These are phyloP conservation scores for Trametes villosa DNA, from an alignment of 768 basidiomycete genomes.

Conservation along the genomic window DNA sequence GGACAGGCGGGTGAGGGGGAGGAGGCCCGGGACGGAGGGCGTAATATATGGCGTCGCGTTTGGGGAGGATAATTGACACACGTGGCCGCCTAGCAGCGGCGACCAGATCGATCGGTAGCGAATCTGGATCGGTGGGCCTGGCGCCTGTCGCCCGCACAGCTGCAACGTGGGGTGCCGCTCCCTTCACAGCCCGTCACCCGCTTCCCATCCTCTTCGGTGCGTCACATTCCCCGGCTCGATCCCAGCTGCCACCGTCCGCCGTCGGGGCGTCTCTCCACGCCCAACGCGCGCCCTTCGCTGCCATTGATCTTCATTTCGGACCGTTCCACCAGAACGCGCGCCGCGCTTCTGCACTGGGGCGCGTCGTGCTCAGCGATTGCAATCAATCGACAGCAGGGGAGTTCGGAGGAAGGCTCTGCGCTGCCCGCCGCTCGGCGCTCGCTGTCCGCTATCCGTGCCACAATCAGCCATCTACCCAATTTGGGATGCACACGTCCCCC, in stretches of 20 bases:
- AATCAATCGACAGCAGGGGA: neutral
- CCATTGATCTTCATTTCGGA: neutral
- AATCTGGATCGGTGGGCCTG: constrained; percentile 10
- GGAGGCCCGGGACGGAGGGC: neutral
- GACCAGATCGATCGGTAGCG: neutral
- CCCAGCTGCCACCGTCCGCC: neutral
- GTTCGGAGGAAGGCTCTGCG: constrained; percentile 9
- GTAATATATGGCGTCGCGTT: constrained; percentile 11
- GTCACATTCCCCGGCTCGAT: constrained; percentile 6
- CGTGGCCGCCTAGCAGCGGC: neutral
- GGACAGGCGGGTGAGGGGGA: constrained; percentile 7
- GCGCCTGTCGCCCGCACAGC: constrained; percentile 3
- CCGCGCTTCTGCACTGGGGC: neutral
- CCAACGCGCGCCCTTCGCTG: neutral
- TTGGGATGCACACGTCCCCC: neutral
- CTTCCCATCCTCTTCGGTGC: constrained; percentile 7
- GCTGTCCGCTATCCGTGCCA: constrained; percentile 12
- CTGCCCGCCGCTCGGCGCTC: constrained; percentile 5
- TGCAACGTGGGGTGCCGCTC: constrained; percentile 6
- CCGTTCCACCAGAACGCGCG: neutral
- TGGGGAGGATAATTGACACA: constrained; percentile 5
- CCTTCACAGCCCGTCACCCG: constrained; percentile 13
- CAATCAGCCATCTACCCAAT: constrained; percentile 13
- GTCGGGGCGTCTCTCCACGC: neutral
- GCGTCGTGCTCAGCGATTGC: neutral